These are phyloP conservation scores for Arxiozyma bovina DNA, from an alignment of 1,139 yeast genomes.

Conservation along the genomic window DNA sequence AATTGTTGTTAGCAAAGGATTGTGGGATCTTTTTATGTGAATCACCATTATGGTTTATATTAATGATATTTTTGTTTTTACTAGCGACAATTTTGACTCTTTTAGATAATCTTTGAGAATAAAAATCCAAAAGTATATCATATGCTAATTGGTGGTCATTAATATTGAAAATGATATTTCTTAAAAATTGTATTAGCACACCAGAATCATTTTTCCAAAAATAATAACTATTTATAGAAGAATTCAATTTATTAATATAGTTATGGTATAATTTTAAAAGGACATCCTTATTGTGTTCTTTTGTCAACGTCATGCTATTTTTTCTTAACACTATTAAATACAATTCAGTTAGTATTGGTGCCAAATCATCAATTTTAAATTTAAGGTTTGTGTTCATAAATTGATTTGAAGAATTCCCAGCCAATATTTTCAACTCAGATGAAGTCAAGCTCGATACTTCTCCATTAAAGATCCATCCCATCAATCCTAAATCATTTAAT, in stretches of 20 bases:
- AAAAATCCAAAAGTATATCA: constrained; percentile 20
- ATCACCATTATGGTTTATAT: not conserved
- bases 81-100: constrained; percentile 6
- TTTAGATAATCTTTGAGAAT: constrained; percentile 9
- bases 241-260: constrained; percentile 9
- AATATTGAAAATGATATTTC: constrained; percentile 14
- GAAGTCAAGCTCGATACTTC: not conserved
- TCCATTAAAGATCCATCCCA: not conserved
- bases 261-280: constrained; percentile 17
- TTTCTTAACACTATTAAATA: constrained; percentile 17
- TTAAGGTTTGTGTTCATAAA: not conserved
- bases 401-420: not conserved
- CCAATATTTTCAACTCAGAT: not conserved
- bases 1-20: constrained; percentile 5
- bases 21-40: not conserved
- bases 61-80: not conserved
- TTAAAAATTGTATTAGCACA: constrained; percentile 17
- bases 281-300: constrained; percentile 12
- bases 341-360: constrained; percentile 18
- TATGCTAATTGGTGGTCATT: constrained; percentile 20
- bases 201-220: constrained; percentile 18
- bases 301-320: constrained; percentile 5
- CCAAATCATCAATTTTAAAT: constrained; percentile 1
- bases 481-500: constrained; percentile 22
- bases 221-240: constrained; percentile 3